phyloP scores from a whole-genome alignment of 2,329 filamentous ascomycete species.

The Beauveria varroae region DNA sequence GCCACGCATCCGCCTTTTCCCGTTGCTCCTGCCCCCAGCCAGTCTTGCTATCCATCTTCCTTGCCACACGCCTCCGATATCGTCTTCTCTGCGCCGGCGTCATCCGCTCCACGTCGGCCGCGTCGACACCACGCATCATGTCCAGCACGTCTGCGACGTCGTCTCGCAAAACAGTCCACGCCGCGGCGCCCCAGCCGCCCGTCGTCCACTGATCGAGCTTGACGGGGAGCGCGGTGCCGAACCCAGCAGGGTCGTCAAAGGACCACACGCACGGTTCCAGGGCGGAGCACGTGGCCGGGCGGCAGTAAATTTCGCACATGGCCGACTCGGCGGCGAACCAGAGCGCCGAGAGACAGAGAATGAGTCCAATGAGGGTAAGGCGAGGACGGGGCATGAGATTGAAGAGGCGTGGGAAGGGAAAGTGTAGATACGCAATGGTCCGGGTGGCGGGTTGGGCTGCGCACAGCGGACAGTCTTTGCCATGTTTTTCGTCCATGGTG shows the following conservation, averaged over 20 bases:
- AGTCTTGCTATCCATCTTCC: constrained; percentile 26
- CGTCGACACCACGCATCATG: constrained; percentile 36
- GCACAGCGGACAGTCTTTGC: constrained; percentile 9
- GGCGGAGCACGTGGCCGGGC: constrained; percentile 42
- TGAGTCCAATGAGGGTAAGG: constrained; percentile 40
- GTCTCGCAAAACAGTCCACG: constrained; percentile 34
- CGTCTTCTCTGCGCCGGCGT: constrained; percentile 39
- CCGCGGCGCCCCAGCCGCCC: constrained; percentile 39
- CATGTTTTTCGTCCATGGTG: background rate
- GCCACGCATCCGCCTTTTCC: constrained; percentile 39
- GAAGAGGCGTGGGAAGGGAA: constrained; percentile 43
- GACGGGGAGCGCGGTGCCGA: constrained; percentile 52
- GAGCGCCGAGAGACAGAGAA: constrained; percentile 34
- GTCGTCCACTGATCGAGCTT: constrained; percentile 56
- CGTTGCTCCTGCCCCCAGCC: constrained; percentile 29
- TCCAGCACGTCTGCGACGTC: constrained; percentile 41
- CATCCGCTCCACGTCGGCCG: constrained; percentile 35
- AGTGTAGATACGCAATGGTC: constrained; percentile 28
- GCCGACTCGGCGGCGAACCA: constrained; percentile 49
- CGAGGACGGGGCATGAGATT: constrained; percentile 34
- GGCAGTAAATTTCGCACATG: constrained; percentile 48
- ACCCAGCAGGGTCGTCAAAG: constrained; percentile 47
- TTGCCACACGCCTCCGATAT: constrained; percentile 42
- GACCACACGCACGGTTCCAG: constrained; percentile 45
- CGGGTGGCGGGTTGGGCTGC: background rate